Conservation (phyloP, 345 rosid genomes). For the Populus alba region DNA sequence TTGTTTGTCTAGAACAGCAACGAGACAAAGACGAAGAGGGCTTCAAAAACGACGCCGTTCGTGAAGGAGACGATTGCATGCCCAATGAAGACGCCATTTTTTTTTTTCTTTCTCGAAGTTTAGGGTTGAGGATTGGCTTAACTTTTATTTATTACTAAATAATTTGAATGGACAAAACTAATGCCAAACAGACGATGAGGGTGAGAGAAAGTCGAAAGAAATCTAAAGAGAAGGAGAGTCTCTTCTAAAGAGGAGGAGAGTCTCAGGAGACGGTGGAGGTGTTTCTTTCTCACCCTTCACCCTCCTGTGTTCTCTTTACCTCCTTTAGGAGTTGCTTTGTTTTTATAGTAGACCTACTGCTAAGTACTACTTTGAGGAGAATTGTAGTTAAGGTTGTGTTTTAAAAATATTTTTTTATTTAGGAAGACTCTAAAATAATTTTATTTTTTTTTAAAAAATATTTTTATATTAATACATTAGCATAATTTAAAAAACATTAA, state of each 20-base stretch:
- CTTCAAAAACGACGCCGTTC: slow-evolving; percentile 22
- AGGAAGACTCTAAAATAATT: too few species aligned
- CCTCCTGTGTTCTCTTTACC: background rate
- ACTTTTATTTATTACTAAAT: background rate
- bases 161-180: background rate
- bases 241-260: too few species aligned
- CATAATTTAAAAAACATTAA: too few species aligned
- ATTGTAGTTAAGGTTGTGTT: too few species aligned
- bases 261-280: background rate
- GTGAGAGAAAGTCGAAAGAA: background rate
- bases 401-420: too few species aligned
- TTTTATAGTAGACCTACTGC: background rate
- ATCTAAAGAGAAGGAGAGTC: background rate
- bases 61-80: slow-evolving; percentile 31
- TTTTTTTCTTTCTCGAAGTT: background rate
- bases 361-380: too few species aligned
- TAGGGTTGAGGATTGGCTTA: background rate
- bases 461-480: too few species aligned
- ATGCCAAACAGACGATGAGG: background rate
- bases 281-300: background rate
- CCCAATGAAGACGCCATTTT: slow-evolving; percentile 47
- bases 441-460: too few species aligned
- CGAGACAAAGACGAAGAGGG: slow-evolving; percentile 28
- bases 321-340: background rate
- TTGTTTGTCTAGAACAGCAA: slow-evolving; percentile 18